Base-by-base conservation (phyloP, 176 grass and related monocot genomes). In the Aegilops longissima region DNA sequence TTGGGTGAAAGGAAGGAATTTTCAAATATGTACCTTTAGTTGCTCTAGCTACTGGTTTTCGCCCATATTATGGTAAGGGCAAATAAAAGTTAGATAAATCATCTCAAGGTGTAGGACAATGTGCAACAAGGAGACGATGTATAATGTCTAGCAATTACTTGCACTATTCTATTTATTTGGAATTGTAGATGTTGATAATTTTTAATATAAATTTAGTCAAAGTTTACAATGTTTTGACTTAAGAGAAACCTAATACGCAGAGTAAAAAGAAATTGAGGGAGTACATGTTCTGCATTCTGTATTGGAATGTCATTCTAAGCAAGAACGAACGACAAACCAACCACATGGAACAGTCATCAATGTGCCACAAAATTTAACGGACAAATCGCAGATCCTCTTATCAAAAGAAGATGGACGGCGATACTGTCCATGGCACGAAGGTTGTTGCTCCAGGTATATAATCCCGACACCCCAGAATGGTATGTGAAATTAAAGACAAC, bases 371-470 rank as follows among this genome's bases (percentile, higher is more conserved):
- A 78, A 17, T 79, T 8, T 8, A 59, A 86, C 38, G 47, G 25
- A 35, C 52, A 61, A 49, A 79, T 31, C 5, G 12, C 64, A 61
- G 42, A 39, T 16, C 66, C 10, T 16, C 66, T 25, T 47, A 23
- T 61, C 54, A 73, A 17, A n/a, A 64, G 42, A 81, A 81, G 14
- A 58, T 64, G 34, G 30, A 8, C 12, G 11, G 27, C 21, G 62
- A 59, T 36, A 76, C 4, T 51, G 12, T 65, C 5, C 9, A 49
- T 12, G 40, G 8, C 31, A 63, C 27, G 25, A 61, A 59, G 44
- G 12, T 49, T 85, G 23, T 79, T 85, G 61, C 73, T 27, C 29
- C 31, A 56, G 52, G 25, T 63, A 72, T 34, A 70, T 31, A 80
- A 4, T 20, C 18, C 35, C 39, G 14, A 75, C 29, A 45, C 23